Percentiles rank a stretch among this genome's conserved stretches.
These are phyloP conservation scores for Pyricularia sp. DNA, from an alignment of 2,329 filamentous ascomycete genomes.

Conservation along the genomic window DNA sequence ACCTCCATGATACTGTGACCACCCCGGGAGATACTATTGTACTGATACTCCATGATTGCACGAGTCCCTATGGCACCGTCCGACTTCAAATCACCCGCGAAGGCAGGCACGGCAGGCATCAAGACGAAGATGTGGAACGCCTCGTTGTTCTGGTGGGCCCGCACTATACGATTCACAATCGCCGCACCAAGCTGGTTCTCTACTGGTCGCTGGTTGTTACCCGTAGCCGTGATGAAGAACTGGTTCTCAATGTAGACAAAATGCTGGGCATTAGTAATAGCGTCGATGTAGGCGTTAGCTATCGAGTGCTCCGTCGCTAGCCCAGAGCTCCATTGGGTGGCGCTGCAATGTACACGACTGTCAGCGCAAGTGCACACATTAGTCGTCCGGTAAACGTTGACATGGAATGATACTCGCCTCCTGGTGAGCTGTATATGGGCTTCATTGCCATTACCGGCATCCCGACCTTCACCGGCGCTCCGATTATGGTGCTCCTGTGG, in stretches of 20 bases:
- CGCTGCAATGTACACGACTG: neutral
- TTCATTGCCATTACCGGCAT: conserved; percentile 9
- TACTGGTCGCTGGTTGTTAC: conserved; percentile 55
- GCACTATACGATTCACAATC: conserved; percentile 64
- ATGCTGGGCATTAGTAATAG: conserved; percentile 55
- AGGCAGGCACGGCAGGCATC: conserved; percentile 71
- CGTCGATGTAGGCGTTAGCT: conserved; percentile 67
- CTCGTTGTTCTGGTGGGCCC: conserved; percentile 51
- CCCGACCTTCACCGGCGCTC: conserved; percentile 5
- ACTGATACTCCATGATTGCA: conserved; percentile 83
- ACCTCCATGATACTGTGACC: conserved; percentile 66
- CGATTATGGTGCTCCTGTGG: conserved; percentile 13
- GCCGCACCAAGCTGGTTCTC: conserved; percentile 67
- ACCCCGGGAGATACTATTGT: conserved; percentile 64
- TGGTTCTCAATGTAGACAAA: conserved; percentile 76
- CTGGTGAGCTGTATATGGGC: conserved; percentile 37
- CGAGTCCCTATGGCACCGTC: conserved; percentile 64
- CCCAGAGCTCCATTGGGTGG: conserved; percentile 34
- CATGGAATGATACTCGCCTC: conserved; percentile 22
- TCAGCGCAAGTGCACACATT: neutral
- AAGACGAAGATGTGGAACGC: conserved; percentile 63
- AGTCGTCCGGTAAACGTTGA: neutral
- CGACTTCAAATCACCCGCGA: conserved; percentile 64
- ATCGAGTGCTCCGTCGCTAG: conserved; percentile 59
- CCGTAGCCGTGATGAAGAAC: conserved; percentile 80